Evolutionary conservation across 768 basidiomycete species (phyloP), one percentile per base, ranked within the genome.

Genomic region (Macrocybe gigantea): DNA sequence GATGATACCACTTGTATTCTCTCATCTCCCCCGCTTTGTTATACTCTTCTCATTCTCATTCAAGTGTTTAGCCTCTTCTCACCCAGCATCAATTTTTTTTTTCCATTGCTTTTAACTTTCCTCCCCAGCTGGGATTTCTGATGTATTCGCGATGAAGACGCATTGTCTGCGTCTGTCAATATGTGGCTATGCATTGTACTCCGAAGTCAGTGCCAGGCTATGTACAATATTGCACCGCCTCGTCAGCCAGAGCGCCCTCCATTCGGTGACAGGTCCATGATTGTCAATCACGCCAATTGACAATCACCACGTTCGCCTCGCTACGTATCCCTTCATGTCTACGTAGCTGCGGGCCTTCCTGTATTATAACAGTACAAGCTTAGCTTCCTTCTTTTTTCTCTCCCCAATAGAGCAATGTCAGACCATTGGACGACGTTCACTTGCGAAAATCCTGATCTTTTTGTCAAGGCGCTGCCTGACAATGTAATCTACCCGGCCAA

Each of bases 1-100:
- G 77, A 88, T 83, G 85, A 88, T 88, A 88, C 85, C 86, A 84
- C 71, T 44, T 71, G 69, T 70, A 68, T 59, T 57, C 62, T 67
- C 68, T 56, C 52, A 52, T 54, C 55, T 56, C 54, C 50, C 62
- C 63, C 60, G 56, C 51, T 55, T 60, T 55, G 60, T 53, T 62
- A 58, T 63, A 60, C 60, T 66, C 60, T 33, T 44, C 42, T 11
- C 22, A 22, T 22, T 22, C 22, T 22, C 22, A 22, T 22, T 4
- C 22, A 22, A 22, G 22, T 22, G 22, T 22, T 22, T 22, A 22
- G 4, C 22, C 22, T 22, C 59, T 59, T 50, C 62, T 51, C 52
- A 52, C 50, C 51, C 47, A 50, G 34, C 35, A 37, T 22, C 40
- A 15, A 36, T 41, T 35, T 9, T 42, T 12, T 47, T 39, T 45